Percentiles rank a stretch among this genome's conserved stretches.
phyloP scores from a whole-genome alignment of 2,329 filamentous ascomycete species.

The Alternaria triticina region DNA sequence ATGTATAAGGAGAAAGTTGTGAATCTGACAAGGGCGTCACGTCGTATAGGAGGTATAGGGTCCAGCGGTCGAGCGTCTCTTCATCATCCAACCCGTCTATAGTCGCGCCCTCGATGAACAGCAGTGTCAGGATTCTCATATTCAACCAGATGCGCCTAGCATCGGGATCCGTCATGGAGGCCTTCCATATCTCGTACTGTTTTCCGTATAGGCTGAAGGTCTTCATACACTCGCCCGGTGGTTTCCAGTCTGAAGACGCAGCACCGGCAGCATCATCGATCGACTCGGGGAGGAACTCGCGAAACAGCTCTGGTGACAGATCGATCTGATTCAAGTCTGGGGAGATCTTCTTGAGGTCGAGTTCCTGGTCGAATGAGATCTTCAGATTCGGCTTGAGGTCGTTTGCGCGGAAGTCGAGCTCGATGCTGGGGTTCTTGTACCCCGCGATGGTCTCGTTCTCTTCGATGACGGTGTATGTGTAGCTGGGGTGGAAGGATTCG shows the following conservation, averaged over 20 bases:
- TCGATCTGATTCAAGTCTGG: constrained; percentile 69
- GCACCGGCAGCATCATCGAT: constrained; percentile 43
- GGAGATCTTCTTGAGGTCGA: constrained; percentile 71
- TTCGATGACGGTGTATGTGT: constrained; percentile 91
- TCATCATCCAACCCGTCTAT: constrained; percentile 73
- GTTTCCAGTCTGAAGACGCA: constrained; percentile 59
- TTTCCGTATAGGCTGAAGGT: constrained; percentile 67
- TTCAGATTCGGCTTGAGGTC: constrained; percentile 81
- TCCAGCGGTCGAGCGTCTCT: constrained; percentile 81
- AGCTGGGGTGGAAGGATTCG: constrained; percentile 79
- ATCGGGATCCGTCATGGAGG: constrained; percentile 71
- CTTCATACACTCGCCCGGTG: constrained; percentile 76
- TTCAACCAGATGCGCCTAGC: constrained; percentile 77
- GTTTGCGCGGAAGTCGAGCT: constrained; percentile 71
- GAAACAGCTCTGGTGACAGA: constrained; percentile 65
- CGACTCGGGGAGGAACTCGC: constrained; percentile 49
- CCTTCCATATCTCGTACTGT: constrained; percentile 84
- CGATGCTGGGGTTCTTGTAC: constrained; percentile 80
- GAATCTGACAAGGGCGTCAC: constrained; percentile 40
- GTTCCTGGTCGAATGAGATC: constrained; percentile 74
- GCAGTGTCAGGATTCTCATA: constrained; percentile 79
- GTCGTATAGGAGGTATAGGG: constrained; percentile 76
- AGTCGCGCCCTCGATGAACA: constrained; percentile 94
- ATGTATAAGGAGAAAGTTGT: constrained; percentile 63
- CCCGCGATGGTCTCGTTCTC: constrained; percentile 93